These are phyloP conservation scores for Paramyrothecium roridum DNA, from an alignment of 2,329 filamentous ascomycete genomes.

Conservation along the genomic window DNA sequence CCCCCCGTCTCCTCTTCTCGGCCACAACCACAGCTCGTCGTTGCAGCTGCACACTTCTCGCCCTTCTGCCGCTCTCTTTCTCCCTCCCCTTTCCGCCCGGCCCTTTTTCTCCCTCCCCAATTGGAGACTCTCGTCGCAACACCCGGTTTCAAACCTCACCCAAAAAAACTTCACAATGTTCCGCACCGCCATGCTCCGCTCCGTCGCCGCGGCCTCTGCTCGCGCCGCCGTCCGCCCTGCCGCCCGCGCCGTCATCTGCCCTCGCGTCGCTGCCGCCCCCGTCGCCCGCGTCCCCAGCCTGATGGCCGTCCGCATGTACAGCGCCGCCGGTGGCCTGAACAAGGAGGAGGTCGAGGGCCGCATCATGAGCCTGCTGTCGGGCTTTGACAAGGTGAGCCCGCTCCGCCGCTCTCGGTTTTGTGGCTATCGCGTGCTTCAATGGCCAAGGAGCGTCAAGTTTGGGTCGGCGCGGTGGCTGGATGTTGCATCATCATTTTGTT, in stretches of 20 bases:
- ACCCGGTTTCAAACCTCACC: background rate
- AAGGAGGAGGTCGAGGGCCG: constrained; percentile 86
- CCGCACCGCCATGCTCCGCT: constrained; percentile 80
- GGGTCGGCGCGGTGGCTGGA: background rate
- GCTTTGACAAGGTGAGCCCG: constrained; percentile 81
- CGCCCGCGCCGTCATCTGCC: constrained; percentile 59
- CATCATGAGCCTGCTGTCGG: constrained; percentile 88
- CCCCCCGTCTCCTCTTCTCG: background rate
- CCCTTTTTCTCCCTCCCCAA: constrained; percentile 12
- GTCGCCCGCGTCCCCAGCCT: constrained; percentile 57
- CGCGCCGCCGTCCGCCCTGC: constrained; percentile 43
- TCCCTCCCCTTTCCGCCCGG: background rate
- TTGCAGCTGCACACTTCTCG: too few relatives aligned
- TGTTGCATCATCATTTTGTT: background rate
- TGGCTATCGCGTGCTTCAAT: background rate
- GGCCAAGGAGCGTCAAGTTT: background rate
- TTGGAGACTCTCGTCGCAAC: constrained; percentile 4
- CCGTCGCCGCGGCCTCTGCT: constrained; percentile 62
- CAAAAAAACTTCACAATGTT: constrained; percentile 60
- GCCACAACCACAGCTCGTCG: too few relatives aligned
- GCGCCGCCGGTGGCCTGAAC: constrained; percentile 72
- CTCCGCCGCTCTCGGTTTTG: background rate
- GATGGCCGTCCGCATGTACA: constrained; percentile 79
- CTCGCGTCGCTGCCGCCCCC: constrained; percentile 56
- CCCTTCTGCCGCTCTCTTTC: constrained; percentile 2